These are phyloP conservation scores for Fusarium sororula DNA, from an alignment of 2,329 filamentous ascomycete genomes.

Conservation along the genomic window DNA sequence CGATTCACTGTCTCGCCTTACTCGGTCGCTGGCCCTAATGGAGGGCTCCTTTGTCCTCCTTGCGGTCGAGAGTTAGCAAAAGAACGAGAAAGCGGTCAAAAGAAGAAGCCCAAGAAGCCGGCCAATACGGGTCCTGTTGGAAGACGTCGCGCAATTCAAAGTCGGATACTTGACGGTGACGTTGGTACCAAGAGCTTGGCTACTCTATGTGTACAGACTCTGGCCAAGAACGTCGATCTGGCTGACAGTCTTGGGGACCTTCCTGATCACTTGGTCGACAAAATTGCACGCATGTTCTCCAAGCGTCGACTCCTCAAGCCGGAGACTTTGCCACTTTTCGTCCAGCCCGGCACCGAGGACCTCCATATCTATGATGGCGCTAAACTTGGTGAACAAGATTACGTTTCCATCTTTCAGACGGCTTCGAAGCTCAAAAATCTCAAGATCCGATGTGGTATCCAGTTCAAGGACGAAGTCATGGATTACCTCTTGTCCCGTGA, in stretches of 20 bases:
- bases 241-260: slow-evolving; percentile 71
- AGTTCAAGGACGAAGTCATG: slow-evolving; percentile 87
- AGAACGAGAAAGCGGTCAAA: slow-evolving; percentile 56
- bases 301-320: slow-evolving; percentile 67
- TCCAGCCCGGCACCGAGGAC: slow-evolving; percentile 59
- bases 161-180: slow-evolving; percentile 82
- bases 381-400: slow-evolving; percentile 79
- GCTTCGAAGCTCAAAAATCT: slow-evolving; percentile 75
- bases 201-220: slow-evolving; percentile 68
- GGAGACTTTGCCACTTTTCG: slow-evolving; percentile 65
- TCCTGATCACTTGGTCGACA: slow-evolving; percentile 64
- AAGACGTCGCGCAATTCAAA: slow-evolving; percentile 80
- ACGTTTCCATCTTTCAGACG: slow-evolving; percentile 80
- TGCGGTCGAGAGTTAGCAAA: slow-evolving; percentile 81
- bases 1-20: slow-evolving; percentile 94
- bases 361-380: slow-evolving; percentile 67
- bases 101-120: slow-evolving; percentile 59
- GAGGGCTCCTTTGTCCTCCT: slow-evolving; percentile 83
- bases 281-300: slow-evolving; percentile 67
- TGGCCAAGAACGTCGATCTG: slow-evolving; percentile 69
- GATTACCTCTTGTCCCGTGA: slow-evolving; percentile 81
- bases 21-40: slow-evolving; percentile 81
- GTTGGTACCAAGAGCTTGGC: slow-evolving; percentile 75
- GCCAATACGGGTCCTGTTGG: slow-evolving; percentile 62
- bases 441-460: slow-evolving; percentile 84